phyloP scores from a whole-genome alignment of 495 filamentous ascomycete genomes.

The Penicillium atrosanguineum region DNA sequence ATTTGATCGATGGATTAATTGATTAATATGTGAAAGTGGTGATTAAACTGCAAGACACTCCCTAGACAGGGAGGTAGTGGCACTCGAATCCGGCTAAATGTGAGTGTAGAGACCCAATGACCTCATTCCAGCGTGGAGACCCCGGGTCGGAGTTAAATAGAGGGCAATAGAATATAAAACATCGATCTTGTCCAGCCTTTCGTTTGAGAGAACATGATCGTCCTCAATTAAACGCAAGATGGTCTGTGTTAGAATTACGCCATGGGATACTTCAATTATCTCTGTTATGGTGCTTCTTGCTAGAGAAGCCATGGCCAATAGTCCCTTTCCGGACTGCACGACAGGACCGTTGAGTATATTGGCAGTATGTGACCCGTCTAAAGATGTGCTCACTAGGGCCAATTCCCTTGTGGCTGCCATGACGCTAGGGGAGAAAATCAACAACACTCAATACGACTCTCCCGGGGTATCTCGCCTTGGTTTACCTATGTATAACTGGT shows the following conservation, averaged over 20 bases:
- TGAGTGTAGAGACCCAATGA: neutral
- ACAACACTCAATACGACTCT: constrained; percentile 44
- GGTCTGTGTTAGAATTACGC: neutral
- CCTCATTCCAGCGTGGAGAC: neutral
- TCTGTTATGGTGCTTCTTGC: neutral
- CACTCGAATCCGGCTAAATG: neutral
- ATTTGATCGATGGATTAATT: too few relatives aligned
- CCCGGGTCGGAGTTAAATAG: neutral
- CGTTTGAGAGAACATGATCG: neutral
- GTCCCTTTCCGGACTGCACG: constrained; percentile 10
- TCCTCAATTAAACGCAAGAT: neutral
- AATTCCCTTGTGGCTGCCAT: constrained; percentile 25
- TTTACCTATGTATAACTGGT: constrained; percentile 50
- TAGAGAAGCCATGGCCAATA: neutral
- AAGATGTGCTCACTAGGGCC: constrained; percentile 35
- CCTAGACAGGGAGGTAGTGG: neutral
- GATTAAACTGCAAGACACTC: too few relatives aligned
- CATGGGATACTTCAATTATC: neutral
- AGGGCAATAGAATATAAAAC: neutral
- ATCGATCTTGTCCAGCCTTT: neutral
- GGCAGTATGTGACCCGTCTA: constrained; percentile 37
- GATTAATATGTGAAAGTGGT: too few relatives aligned
- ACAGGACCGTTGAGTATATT: constrained; percentile 4
- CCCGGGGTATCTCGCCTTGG: constrained; percentile 51
- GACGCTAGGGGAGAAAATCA: constrained; percentile 47